Evolutionary conservation across 2,329 filamentous ascomycete genomes (phyloP).

Genomic region (Juglanconis oblonga): DNA sequence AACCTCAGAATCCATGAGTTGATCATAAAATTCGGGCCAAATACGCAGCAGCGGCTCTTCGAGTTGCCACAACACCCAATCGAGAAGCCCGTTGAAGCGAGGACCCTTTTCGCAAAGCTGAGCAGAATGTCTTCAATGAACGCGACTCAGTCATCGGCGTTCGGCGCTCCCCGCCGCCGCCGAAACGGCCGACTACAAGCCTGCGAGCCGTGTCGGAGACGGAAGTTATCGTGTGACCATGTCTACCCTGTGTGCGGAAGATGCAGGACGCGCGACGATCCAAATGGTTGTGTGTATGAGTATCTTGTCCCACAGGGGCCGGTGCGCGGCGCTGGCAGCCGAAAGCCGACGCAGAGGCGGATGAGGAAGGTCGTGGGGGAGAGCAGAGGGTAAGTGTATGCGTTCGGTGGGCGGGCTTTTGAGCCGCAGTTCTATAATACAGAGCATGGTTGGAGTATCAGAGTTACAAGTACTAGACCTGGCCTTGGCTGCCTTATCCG

Average conservation of each 20-base stretch:
- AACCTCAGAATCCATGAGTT: background rate
- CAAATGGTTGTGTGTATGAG: slow-evolving; percentile 33
- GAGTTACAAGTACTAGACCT: no score
- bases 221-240: slow-evolving; percentile 44
- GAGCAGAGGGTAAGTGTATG: background rate
- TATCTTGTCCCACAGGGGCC: slow-evolving; percentile 15
- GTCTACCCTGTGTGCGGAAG: slow-evolving; percentile 36
- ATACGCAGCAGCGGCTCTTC: no score
- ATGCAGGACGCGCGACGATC: slow-evolving; percentile 34
- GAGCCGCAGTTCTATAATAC: no score
- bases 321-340: background rate
- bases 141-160: slow-evolving; percentile 3
- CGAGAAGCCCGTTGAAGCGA: no score
- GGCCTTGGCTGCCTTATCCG: no score
- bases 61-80: no score
- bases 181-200: slow-evolving; percentile 19
- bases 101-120: no score
- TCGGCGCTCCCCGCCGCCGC: slow-evolving; percentile 19
- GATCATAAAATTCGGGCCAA: no score
- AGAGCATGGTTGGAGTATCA: no score
- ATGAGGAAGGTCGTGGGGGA: background rate
- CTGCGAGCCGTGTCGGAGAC: slow-evolving; percentile 37
- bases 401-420: background rate
- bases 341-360: slow-evolving; percentile 11
- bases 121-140: background rate